Conservation (phyloP, 805 yeast species). For the Metschnikowia picachoensis region DNA sequence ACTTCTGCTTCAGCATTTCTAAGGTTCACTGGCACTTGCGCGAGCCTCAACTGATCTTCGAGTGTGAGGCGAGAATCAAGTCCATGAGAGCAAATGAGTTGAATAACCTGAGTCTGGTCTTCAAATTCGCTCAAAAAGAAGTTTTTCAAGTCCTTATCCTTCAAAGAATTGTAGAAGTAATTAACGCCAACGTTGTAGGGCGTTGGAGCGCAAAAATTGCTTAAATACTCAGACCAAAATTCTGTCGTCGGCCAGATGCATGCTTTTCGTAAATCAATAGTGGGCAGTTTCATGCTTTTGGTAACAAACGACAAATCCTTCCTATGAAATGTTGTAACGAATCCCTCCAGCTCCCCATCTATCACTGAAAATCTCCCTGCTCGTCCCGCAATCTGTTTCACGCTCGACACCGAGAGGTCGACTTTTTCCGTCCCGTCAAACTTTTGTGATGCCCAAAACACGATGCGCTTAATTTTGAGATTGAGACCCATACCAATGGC, state of each 20-base stretch:
- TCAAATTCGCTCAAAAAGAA: conserved; percentile 39
- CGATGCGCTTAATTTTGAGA: conserved; percentile 72
- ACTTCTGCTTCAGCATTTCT: conserved; percentile 30
- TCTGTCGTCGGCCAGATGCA: conserved; percentile 77
- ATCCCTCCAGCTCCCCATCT: conserved; percentile 38
- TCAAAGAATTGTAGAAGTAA: conserved; percentile 43
- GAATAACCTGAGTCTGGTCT: conserved; percentile 38
- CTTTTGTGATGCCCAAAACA: conserved; percentile 66
- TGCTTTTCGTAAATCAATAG: conserved; percentile 54
- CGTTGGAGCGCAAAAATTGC: conserved; percentile 53
- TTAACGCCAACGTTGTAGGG: conserved; percentile 44
- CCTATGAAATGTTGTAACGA: conserved; percentile 50
- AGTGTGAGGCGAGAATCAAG: conserved; percentile 34
- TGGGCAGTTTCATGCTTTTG: conserved; percentile 47
- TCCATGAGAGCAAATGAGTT: conserved; percentile 37
- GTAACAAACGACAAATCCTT: conserved; percentile 44
- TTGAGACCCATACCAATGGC: conserved; percentile 98
- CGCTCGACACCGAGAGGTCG: conserved; percentile 56
- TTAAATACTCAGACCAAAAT: conserved; percentile 62
- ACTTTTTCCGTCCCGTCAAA: conserved; percentile 58
- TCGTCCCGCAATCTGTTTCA: conserved; percentile 93
- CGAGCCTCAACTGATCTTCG: conserved; percentile 53
- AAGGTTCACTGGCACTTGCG: conserved; percentile 57
- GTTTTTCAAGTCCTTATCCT: conserved; percentile 15
- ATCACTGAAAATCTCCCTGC: conserved; percentile 72